A percentile compares a stretch with the other conserved stretches of the same genome.
These are phyloP conservation scores for Thelephora ganbajun DNA, from an alignment of 768 basidiomycete species.

Conservation along the genomic window DNA sequence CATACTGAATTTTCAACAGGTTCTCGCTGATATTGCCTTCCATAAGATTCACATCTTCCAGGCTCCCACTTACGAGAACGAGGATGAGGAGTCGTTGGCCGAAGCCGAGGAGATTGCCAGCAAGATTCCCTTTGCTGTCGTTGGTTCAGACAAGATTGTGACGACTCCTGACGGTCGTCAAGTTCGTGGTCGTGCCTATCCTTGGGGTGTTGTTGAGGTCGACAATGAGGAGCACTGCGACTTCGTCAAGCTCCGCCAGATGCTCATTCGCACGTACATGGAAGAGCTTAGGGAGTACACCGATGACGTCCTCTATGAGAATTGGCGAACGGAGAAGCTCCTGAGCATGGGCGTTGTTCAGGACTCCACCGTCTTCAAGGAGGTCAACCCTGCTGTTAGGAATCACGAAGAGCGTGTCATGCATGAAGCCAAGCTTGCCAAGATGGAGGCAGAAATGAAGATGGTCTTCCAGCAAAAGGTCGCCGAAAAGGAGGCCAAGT, in stretches of 20 bases:
- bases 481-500: slow-evolving; percentile 96
- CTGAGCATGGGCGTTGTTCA: slow-evolving; percentile 96
- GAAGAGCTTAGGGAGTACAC: slow-evolving; percentile 97
- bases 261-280: slow-evolving; percentile 99
- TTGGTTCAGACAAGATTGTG: slow-evolving; percentile 83
- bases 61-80: slow-evolving; percentile 93
- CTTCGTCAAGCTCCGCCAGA: slow-evolving; percentile 98
- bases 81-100: slow-evolving; percentile 95
- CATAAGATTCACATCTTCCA: slow-evolving; percentile 98
- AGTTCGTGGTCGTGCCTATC: slow-evolving; percentile 91
- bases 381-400: slow-evolving; percentile 95
- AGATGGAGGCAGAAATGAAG: slow-evolving; percentile 99
- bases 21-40: slow-evolving; percentile 83
- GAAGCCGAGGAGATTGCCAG: slow-evolving; percentile 96
- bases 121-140: slow-evolving; percentile 98
- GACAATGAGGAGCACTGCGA: slow-evolving; percentile 99
- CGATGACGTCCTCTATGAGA: slow-evolving; percentile 91
- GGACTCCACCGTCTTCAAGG: slow-evolving; percentile 96
- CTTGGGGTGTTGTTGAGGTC: slow-evolving; percentile 98
- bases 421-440: slow-evolving; percentile 94
- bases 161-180: slow-evolving; percentile 75
- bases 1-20: slow-evolving; percentile 28
- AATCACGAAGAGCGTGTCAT: slow-evolving; percentile 91
- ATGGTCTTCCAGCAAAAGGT: slow-evolving; percentile 99
- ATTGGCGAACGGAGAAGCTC: slow-evolving; percentile 95